A percentile compares a stretch with the other conserved stretches of the same genome.
Conservation (phyloP, 129 eudicot species). For the Gnaphalium uliginosum region DNA sequence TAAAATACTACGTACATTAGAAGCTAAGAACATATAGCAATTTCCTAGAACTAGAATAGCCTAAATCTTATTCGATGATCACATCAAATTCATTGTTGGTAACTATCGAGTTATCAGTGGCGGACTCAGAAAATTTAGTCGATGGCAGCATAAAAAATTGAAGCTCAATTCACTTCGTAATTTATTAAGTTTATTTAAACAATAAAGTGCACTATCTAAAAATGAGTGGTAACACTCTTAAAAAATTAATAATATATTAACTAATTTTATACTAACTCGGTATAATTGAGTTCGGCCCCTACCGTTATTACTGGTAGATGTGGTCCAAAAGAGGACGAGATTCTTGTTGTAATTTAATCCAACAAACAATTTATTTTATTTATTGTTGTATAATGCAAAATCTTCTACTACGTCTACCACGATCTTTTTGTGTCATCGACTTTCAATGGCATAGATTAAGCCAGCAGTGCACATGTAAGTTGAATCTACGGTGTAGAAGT, state of each 20-base stretch:
- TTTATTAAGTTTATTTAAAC: no score
- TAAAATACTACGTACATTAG: not conserved
- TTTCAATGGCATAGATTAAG: constrained; percentile 41
- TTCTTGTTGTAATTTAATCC: constrained; percentile 6
- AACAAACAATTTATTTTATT: not conserved
- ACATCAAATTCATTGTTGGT: not conserved
- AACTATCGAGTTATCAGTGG: no score
- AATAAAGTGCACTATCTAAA: no score
- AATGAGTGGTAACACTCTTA: no score
- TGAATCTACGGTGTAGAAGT: constrained; percentile 39
- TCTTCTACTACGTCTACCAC: constrained; percentile 21
- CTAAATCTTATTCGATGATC: not conserved
- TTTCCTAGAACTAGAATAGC: constrained; percentile 7
- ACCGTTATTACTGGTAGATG: not conserved
- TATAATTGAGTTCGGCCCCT: no score
- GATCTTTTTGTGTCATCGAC: constrained; percentile 11
- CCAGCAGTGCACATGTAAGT: constrained; percentile 20
- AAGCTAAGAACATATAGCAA: constrained; percentile 2
- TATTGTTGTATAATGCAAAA: not conserved
- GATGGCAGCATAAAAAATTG: no score
- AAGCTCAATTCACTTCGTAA: no score
- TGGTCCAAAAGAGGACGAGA: constrained; percentile 28
- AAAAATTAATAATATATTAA: no score
- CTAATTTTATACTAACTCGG: no score
- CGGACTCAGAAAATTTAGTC: no score